Evolutionary conservation across 352 stramenopile genomes (phyloP), one percentile per base, ranked within the genome.

Genomic region (Chrysophaeum taylorii): DNA sequence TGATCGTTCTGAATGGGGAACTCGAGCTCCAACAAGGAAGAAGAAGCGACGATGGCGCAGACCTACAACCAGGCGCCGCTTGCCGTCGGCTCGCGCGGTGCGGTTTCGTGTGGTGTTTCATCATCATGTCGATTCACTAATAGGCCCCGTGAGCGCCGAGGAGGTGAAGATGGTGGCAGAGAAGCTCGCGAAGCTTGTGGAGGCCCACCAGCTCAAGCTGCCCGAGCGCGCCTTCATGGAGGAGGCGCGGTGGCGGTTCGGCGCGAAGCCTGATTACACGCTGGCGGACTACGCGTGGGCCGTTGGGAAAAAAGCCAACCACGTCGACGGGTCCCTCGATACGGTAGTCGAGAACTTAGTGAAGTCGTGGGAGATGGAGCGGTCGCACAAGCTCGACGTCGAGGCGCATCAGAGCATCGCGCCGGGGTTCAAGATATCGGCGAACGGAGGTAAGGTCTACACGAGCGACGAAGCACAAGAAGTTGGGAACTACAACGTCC

Each of bases 291-390:
- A 81, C 12, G 42, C 70, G 12, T 84, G 78, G 42, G 68, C 81
- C 0, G 68, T 78, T 45, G 73, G 77, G 43, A 79, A 81, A n/a
- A 79, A 73, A 14, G 72, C 76, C 36, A 79, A 78, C 41, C 79
- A 84, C 71, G n/a, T 64, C 2, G 50, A 52, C 12, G 77, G 75
- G 15, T 78, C 68, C n/a, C 45, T 84, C 29, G 77, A 82, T 70
- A 43, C 73, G 42, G 67, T 73, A 5, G 76, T 83, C 12, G 77
- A 84, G 43, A 84, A 84, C 70, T 68, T 84, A 31, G 73, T 84
- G 42, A 84, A 84, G 63, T 83, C 76, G 53, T 84, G 79, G 79
- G 79, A 84, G 70, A 84, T 84, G 79, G 79, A 84, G 50, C 71
- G 73, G 0, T 73, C 74, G n/a, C 79, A 84, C 68, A 83, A 83